phyloP scores from a whole-genome alignment of 768 basidiomycete species.

The Rhodotorula taiwanensis region DNA sequence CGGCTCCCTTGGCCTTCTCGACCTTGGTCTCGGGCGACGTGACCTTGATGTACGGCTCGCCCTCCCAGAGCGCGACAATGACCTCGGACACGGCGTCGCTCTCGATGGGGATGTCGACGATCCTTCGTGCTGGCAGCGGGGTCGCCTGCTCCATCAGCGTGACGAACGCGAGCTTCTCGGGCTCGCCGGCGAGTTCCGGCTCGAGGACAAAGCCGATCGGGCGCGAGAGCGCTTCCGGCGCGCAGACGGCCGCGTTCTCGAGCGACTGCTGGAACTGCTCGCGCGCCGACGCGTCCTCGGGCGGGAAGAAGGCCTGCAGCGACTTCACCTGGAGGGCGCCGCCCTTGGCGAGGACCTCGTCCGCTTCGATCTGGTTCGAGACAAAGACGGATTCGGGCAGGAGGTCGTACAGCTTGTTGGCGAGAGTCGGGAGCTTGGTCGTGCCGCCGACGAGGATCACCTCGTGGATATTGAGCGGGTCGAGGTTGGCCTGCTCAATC shows the following conservation, averaged over 20 bases:
- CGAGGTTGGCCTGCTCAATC: conserved; percentile 44
- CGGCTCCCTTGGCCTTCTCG: conserved; percentile 21
- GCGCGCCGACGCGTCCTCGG: conserved; percentile 2
- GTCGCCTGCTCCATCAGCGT: conserved; percentile 39
- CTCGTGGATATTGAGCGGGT: conserved; percentile 48
- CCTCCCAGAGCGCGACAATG: conserved; percentile 40
- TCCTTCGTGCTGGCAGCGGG: conserved; percentile 46
- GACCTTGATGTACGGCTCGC: conserved; percentile 36
- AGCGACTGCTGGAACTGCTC: conserved; percentile 28
- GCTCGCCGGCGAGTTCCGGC: conserved; percentile 26
- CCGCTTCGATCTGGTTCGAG: conserved; percentile 47
- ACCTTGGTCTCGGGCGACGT: conserved; percentile 28
- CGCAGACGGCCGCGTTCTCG: conserved; percentile 37
- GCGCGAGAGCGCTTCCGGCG: conserved; percentile 37
- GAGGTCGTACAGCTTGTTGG: conserved; percentile 44
- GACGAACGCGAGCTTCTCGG: conserved; percentile 37
- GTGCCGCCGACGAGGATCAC: conserved; percentile 49
- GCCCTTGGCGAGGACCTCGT: conserved; percentile 49
- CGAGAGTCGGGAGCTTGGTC: conserved; percentile 47
- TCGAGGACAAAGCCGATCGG: conserved; percentile 47
- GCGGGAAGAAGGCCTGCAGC: conserved; percentile 23
- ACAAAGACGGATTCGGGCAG: conserved; percentile 46
- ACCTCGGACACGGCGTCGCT: conserved; percentile 41
- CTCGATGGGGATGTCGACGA: conserved; percentile 45
- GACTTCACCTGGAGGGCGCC: conserved; percentile 41